Conservation (phyloP, 495 filamentous ascomycete species). For the Acidomyces sp. region DNA sequence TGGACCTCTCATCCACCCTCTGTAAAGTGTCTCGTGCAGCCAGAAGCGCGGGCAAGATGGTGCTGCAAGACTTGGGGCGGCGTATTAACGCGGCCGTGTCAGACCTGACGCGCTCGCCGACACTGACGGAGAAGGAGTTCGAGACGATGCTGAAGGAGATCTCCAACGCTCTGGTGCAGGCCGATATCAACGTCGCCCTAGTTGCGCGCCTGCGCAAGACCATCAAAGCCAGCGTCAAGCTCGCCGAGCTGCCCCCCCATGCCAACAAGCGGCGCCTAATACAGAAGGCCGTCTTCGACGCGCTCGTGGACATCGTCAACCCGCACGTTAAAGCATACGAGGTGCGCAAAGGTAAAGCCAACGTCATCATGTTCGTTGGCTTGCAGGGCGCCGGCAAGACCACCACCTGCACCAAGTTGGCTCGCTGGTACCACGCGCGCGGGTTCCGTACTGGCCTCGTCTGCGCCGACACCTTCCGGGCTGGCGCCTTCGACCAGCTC, state of each 20-base stretch:
- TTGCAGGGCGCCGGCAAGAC: slow-evolving; percentile 96
- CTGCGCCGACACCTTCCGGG: slow-evolving; percentile 96
- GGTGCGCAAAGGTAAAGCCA: slow-evolving; percentile 88
- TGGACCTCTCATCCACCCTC: no score
- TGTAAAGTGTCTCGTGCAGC: no score
- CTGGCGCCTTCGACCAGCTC: slow-evolving; percentile 94
- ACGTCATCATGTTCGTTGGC: slow-evolving; percentile 99
- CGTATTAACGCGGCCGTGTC: slow-evolving; percentile 95
- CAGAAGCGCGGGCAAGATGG: slow-evolving; percentile 54
- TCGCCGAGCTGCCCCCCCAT: slow-evolving; percentile 72
- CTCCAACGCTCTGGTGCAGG: slow-evolving; percentile 80
- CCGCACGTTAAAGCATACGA: slow-evolving; percentile 93
- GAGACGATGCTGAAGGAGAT: slow-evolving; percentile 98
- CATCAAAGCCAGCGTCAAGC: slow-evolving; percentile 80
- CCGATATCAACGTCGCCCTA: slow-evolving; percentile 94
- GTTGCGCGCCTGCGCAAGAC: slow-evolving; percentile 85
- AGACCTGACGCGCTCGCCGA: slow-evolving; percentile 80
- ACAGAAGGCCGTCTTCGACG: slow-evolving; percentile 95
- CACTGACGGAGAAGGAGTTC: slow-evolving; percentile 96
- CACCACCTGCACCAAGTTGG: slow-evolving; percentile 94
- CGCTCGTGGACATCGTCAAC: slow-evolving; percentile 88
- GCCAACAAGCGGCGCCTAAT: slow-evolving; percentile 97
- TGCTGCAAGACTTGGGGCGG: slow-evolving; percentile 95
- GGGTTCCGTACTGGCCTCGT: slow-evolving; percentile 92
- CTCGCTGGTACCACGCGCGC: slow-evolving; percentile 82